Evolutionary conservation across 164 flowering plant species (phyloP).

Genomic region (Tetracentron sinense): DNA sequence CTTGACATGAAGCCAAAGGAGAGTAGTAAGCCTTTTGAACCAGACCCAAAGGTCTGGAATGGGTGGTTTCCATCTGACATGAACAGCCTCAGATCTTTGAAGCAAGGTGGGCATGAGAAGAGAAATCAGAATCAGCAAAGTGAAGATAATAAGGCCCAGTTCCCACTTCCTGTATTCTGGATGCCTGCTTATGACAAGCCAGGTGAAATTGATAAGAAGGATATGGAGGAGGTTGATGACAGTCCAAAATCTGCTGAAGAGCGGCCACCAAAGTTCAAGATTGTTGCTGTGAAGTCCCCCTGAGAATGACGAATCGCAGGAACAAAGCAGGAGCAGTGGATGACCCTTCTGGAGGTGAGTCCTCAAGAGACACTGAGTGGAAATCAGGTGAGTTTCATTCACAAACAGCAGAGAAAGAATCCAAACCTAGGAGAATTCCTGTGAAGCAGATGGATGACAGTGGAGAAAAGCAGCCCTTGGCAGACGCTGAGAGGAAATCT

Average conservation of each 20-base stretch:
- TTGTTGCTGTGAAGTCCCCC: conserved; percentile 20
- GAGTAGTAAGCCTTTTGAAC: conserved; percentile 7
- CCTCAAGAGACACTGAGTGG: too few species aligned
- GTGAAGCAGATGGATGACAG: conserved; percentile 10
- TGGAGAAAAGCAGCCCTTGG: too few species aligned
- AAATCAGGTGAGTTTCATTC: neutral
- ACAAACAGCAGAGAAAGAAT: conserved; percentile 3
- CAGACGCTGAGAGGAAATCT: too few species aligned
- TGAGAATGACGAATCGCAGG: conserved; percentile 5
- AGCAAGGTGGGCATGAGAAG: conserved; percentile 18
- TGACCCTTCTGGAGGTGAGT: neutral
- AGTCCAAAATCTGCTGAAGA: conserved; percentile 12
- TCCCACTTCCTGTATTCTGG: conserved; percentile 46
- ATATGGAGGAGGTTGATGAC: neutral
- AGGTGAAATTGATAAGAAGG: conserved; percentile 18
- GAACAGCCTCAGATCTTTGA: conserved; percentile 14
- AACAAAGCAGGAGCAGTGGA: neutral
- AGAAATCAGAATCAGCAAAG: conserved; percentile 8
- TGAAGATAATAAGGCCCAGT: conserved; percentile 14
- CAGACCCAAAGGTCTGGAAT: conserved; percentile 17
- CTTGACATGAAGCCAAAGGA: conserved; percentile 17
- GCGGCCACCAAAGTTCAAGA: conserved; percentile 11
- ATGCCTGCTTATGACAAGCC: conserved; percentile 33
- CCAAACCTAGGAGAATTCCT: conserved; percentile 17
- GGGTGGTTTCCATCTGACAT: conserved; percentile 31